Conservation (phyloP, 2,329 filamentous ascomycete species). For the Juglanconis juglandina region DNA sequence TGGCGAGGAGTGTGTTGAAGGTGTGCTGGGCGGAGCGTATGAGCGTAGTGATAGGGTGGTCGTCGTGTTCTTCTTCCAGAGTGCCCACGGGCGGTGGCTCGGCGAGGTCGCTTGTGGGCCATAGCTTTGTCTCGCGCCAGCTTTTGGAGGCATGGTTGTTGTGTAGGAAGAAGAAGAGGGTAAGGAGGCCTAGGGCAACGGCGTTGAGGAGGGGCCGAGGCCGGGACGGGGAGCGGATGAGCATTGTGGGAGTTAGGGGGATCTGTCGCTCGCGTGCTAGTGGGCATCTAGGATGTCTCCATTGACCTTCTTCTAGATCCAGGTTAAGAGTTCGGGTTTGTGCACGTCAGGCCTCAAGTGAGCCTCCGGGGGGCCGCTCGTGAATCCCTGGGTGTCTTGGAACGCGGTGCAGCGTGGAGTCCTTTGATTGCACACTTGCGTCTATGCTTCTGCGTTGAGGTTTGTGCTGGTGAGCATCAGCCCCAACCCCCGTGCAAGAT, state of each 20-base stretch:
- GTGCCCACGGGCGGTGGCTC: conserved; percentile 17
- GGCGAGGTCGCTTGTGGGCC: conserved; percentile 13
- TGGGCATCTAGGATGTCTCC: not conserved
- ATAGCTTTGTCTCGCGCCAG: not conserved
- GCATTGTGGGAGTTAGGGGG: not conserved
- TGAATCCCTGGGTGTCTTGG: no score
- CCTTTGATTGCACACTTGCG: no score
- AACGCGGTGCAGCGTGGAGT: no score
- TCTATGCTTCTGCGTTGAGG: no score
- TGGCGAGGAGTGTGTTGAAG: conserved; percentile 36
- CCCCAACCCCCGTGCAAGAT: no score
- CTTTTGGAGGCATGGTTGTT: not conserved
- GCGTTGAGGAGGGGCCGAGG: conserved; percentile 4
- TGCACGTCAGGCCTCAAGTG: no score
- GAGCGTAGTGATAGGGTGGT: conserved; percentile 44
- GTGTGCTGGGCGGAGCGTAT: conserved; percentile 37
- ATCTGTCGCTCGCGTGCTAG: not conserved
- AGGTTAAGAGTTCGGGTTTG: not conserved
- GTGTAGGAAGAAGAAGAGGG: conserved; percentile 11
- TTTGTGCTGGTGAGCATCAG: no score
- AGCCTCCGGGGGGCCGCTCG: no score
- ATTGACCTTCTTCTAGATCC: not conserved
- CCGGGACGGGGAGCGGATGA: conserved; percentile 2
- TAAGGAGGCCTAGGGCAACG: conserved; percentile 1
- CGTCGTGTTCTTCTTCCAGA: not conserved